Base-by-base conservation (phyloP, 2,329 filamentous ascomycete genomes). In the Trichoderma sp. region DNA sequence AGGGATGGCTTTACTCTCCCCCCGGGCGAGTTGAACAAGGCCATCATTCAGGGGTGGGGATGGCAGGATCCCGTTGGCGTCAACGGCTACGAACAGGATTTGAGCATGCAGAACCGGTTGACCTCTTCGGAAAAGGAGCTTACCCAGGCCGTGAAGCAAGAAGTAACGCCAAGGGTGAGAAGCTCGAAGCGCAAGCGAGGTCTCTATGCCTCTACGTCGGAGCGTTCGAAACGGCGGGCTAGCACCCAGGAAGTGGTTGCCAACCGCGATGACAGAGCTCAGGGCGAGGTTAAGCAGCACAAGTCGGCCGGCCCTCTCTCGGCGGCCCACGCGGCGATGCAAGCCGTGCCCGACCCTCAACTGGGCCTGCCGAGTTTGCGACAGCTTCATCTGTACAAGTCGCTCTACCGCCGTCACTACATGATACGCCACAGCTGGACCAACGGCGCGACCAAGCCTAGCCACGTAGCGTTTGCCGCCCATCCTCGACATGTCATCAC, bases 401-500 rank as follows among this genome's bases (percentile, higher is more conserved):
- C 95, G 0, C 88, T 99, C 6, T 99, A 98, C 79, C 93, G 95
- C 74, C 91, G 96, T 11, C 95, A 98, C 79, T 89, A 96, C 81
- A 91, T 96, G 81, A 97, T 99, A 74, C 91, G 93, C 61, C 91
- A 93, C 79, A 94, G 92, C 79, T 99, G 96, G 96, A 98, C 97
- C 82, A 92, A 90, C 73, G 92, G 94, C 66, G 90, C 91, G 73
- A 88, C 94, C 36, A 93, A 94, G 81, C 96, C 96, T 32, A 90
- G 92, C 60, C 96, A 99, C 77, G 91, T 99, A 72, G 96, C 96
- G 5, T 98, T 99, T 81, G 91, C 94, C n/a, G 96, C 96, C 6
- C 96, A 99, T 79, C 94, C 96, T 73, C 91, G 94, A 39, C 95
- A 98, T 83, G 96, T 99, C 73, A 97, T 99, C 67, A 99, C 96